Percentiles rank a stretch among this genome's conserved stretches.
These are phyloP conservation scores for Cladosporium sp. DNA, from an alignment of 2,329 filamentous ascomycete species.

Conservation along the genomic window DNA sequence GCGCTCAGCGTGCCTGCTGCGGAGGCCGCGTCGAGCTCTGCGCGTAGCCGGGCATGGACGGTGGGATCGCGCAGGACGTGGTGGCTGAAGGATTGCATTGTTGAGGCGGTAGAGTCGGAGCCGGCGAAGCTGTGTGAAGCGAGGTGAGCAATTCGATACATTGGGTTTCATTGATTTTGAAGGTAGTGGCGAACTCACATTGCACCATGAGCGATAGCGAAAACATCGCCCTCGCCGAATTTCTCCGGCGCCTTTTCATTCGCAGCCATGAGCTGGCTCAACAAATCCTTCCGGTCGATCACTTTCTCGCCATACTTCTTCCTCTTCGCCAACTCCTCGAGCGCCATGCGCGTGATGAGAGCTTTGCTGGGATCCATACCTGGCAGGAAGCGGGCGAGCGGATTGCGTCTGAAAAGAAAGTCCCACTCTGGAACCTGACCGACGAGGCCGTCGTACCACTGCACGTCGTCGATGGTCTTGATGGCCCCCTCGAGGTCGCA, in stretches of 20 bases:
- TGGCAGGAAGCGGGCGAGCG: conserved; percentile 44
- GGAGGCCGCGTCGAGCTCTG: conserved; percentile 60
- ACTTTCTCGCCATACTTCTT: conserved; percentile 46
- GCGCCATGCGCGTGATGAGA: conserved; percentile 50
- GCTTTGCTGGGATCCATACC: conserved; percentile 43
- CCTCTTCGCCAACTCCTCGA: conserved; percentile 45
- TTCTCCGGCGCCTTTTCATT: conserved; percentile 38
- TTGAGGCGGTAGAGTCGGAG: conserved; percentile 75
- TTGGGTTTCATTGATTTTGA: too few species aligned
- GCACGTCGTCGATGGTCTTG: conserved; percentile 55
- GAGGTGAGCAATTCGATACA: too few species aligned
- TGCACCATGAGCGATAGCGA: conserved; percentile 54
- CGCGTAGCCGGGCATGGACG: conserved; percentile 52
- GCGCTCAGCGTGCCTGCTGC: conserved; percentile 56
- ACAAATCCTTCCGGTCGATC: conserved; percentile 53
- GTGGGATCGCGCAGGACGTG: conserved; percentile 62
- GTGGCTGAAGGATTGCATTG: conserved; percentile 68
- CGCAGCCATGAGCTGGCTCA: conserved; percentile 50
- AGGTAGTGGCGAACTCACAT: too few species aligned
- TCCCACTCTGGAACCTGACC: conserved; percentile 67
- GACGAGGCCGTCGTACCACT: conserved; percentile 66
- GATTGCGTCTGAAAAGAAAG: conserved; percentile 64
- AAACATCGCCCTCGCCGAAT: conserved; percentile 47
- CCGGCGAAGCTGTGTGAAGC: conserved; percentile 71
- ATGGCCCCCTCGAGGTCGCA: conserved; percentile 66